Base-by-base conservation (phyloP, 371 early-diverging fungal genomes). In the Mucor velutinosus region DNA sequence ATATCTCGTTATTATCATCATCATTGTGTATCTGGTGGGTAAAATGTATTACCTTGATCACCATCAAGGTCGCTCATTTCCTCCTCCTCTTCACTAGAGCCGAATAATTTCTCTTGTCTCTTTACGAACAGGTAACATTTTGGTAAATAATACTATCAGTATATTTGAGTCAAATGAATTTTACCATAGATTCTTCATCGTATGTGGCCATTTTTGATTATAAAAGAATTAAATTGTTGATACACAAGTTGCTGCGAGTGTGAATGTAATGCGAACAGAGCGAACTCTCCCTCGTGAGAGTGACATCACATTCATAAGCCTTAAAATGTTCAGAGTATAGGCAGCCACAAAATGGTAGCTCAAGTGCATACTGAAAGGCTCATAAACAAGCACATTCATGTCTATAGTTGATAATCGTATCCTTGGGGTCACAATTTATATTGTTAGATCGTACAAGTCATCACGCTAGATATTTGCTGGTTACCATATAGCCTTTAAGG, bases 21-120 rank as follows among this genome's bases (percentile, higher is more conserved):
- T 7, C 7, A 47, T n/a, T n/a, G n/a, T 19, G 7, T 29, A 53
- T 21, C 23, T 51, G 10, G 25, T 10, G 10, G 10, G 8, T 51
- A 27, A 27, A 27, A 6, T 45, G 8, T 29, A 30, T 62, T 72
- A 77, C 80, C 75, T 74, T 75, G 77, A 61, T 80, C 80, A 32
- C 74, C 80, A 41, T 81, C 82, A 65, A 81, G 79, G 72, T 81
- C 82, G 63, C 77, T 77, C 65, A 81, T 70, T 62, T 78, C 81
- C 23, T 69, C 71, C 27, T 70, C 75, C 32, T 70, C 75, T 14
- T 75, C 76, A 35, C 73, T 68, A 32, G 71, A 63, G 43, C 69
- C 70, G 69, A 73, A 69, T 8, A 72, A 43, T 12, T 65, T 64
- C 25, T 68, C 65, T 41, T 72, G 60, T 58, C 41, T 65, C 72